These are phyloP conservation scores for Paramecium biaurelia DNA, from an alignment of 73 alveolate species.

Conservation along the genomic window DNA sequence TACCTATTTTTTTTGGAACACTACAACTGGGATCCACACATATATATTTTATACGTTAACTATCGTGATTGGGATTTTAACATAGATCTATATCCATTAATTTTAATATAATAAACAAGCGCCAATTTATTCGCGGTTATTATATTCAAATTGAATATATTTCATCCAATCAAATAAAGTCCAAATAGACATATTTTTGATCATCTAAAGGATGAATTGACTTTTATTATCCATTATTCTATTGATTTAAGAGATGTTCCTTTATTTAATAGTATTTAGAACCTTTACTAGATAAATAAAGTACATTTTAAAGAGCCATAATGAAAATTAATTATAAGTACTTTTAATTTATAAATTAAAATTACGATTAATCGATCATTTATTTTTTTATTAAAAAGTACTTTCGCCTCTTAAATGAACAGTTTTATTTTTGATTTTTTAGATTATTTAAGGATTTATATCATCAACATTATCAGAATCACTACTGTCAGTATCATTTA, in stretches of 20 bases:
- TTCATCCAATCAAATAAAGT: background rate
- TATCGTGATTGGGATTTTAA: background rate
- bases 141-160: background rate
- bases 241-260: background rate
- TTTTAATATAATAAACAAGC: background rate
- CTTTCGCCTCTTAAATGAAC: conserved; percentile 16
- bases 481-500: background rate
- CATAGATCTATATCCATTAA: conserved; percentile 13
- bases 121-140: conserved; percentile 33
- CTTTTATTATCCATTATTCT: background rate
- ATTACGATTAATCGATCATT: background rate
- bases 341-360: background rate
- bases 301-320: background rate
- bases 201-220: background rate
- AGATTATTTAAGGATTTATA: background rate
- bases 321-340: background rate
- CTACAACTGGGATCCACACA: background rate
- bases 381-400: background rate
- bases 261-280: background rate
- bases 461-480: background rate
- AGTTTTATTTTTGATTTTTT: background rate
- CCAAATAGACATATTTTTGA: background rate
- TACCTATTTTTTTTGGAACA: background rate
- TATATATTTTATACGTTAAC: background rate
- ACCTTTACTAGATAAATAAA: background rate